Evolutionary conservation across 2,329 filamentous ascomycete genomes (phyloP), one percentile per base, ranked within the genome.

Genomic region (Furcasterigmium sp.): DNA sequence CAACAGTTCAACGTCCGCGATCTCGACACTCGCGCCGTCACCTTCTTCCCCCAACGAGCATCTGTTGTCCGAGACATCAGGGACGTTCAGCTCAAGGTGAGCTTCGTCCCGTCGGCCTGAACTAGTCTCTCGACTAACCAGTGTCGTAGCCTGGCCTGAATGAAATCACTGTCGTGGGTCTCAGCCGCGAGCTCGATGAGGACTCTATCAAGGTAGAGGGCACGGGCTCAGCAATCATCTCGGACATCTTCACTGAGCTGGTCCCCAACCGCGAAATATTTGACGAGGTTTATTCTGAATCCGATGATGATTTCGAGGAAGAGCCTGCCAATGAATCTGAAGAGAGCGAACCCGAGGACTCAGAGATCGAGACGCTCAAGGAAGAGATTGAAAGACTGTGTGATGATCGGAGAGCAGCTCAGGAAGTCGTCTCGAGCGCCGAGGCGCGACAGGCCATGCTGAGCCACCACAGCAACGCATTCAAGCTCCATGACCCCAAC

Each of bases 191-290:
- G 2, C 67, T 78, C 17, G 75, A 82, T 50, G 67, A 77, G 47
- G 68, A 80, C 49, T 81, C 77, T 5, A 73, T 84, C 58, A 80
- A 77, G 48, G 70, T 84, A 15, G 78, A 82, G 46, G 76, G 78
- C 34, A 71, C 66, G 41, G 75, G 77, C 9, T 52, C 67, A 2
- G 77, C 76, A 9, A 72, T 72, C 29, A 78, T 83, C 53, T 78
- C 73, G 10, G 80, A 86, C 53, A 82, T 85, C 48, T 71, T 75
- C 9, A 72, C 84, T 32, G 73, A 82, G 46, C 63, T 76, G 7
- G 62, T 82, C 9, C 70, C 72, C 2, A 80, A 81, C 48, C 65
- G 61, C 14, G 73, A 80, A 21, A 62, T 67, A 20, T 80, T 78
- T 43, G 58, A 76, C 37, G 75, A 81, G 21, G 55, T 76, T 14